Conservation (phyloP, 768 basidiomycete species). For the Rubroboletus pulcherrimus region DNA sequence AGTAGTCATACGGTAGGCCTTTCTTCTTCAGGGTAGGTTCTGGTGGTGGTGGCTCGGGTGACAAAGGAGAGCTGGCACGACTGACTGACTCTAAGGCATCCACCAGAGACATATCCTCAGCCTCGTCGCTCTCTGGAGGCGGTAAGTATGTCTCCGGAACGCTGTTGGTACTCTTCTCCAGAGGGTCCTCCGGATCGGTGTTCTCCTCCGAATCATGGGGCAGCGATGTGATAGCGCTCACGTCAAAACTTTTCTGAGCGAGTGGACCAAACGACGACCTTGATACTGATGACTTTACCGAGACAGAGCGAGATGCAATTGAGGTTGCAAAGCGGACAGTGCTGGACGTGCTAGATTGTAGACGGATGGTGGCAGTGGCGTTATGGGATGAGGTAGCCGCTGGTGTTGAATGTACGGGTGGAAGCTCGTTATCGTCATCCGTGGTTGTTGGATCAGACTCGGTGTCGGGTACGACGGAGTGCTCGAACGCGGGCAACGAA, state of each 20-base stretch:
- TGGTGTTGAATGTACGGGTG: conserved; percentile 69
- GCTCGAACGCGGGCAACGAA: conserved; percentile 68
- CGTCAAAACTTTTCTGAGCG: conserved; percentile 52
- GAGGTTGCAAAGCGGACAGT: conserved; percentile 51
- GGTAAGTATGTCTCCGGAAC: conserved; percentile 53
- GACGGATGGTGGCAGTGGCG: conserved; percentile 46
- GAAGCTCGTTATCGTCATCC: conserved; percentile 41
- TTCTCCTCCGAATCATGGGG: conserved; percentile 36
- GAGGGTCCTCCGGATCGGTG: conserved; percentile 36
- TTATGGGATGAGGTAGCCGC: conserved; percentile 46
- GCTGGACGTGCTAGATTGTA: conserved; percentile 51
- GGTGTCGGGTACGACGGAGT: conserved; percentile 45
- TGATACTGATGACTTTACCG: conserved; percentile 33
- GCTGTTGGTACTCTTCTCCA: conserved; percentile 45
- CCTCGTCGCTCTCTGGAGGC: conserved; percentile 41
- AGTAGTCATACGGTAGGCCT: conserved; percentile 44
- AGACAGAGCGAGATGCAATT: conserved; percentile 41
- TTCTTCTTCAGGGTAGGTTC: conserved; percentile 52
- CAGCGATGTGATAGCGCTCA: conserved; percentile 54
- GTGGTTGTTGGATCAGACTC: conserved; percentile 36
- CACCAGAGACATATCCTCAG: conserved; percentile 47
- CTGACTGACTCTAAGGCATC: conserved; percentile 58
- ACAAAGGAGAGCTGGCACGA: conserved; percentile 46
- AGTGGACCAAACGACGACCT: conserved; percentile 32
- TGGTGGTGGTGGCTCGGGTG: conserved; percentile 34